These are phyloP conservation scores for Fraxinus velutina DNA, from an alignment of 305 asterid species.

Conservation along the genomic window DNA sequence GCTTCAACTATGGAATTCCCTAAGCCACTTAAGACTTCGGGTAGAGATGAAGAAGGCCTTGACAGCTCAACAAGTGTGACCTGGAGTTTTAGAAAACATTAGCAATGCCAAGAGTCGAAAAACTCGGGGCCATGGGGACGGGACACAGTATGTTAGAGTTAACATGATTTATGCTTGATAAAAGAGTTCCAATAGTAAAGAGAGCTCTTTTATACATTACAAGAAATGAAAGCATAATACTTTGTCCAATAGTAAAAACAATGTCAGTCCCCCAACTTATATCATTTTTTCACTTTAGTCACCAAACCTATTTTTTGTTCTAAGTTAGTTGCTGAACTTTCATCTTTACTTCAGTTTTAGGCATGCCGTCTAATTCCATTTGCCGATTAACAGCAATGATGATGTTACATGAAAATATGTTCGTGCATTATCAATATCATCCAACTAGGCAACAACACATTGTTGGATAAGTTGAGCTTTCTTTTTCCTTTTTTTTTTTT, in stretches of 20 bases:
- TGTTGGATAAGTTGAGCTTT: neutral
- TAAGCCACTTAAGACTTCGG: slow-evolving; percentile 41
- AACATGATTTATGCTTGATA: neutral
- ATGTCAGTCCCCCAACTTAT: neutral
- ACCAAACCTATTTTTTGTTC: neutral
- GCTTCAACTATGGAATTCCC: slow-evolving; percentile 62
- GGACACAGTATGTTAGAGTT: neutral
- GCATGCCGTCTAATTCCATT: neutral
- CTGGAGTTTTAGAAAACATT: slow-evolving; percentile 30
- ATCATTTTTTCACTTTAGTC: neutral
- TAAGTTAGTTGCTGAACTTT: neutral
- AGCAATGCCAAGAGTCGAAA: slow-evolving; percentile 19
- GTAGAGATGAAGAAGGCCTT: slow-evolving; percentile 45
- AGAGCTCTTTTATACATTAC: neutral
- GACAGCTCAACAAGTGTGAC: slow-evolving; percentile 72
- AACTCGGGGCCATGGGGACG: neutral
- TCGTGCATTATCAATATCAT: neutral
- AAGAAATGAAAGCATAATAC: neutral
- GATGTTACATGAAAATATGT: neutral
- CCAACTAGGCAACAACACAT: neutral
- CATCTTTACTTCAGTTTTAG: neutral
- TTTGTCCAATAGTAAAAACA: neutral
- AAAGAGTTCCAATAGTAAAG: neutral
- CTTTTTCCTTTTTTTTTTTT: neutral
- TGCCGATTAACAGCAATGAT: neutral